These are phyloP conservation scores for Dactylonectria estremocensis DNA, from an alignment of 2,329 filamentous ascomycete species.

Conservation along the genomic window DNA sequence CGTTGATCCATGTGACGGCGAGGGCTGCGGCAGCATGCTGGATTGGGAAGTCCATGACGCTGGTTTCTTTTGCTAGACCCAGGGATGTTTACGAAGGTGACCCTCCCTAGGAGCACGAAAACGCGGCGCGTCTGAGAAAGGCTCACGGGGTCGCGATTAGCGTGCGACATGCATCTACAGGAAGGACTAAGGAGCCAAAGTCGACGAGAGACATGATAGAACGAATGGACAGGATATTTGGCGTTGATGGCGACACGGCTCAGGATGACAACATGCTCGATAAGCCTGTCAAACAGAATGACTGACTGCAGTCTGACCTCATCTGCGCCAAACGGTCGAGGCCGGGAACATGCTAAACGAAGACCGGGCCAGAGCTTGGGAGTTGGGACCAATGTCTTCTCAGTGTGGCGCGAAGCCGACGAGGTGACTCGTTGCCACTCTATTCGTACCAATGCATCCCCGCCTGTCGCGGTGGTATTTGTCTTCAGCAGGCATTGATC, in stretches of 20 bases:
- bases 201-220: constrained; percentile 1
- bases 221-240: constrained; percentile 2
- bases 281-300: constrained; percentile 3
- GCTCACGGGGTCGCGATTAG: constrained; percentile 49
- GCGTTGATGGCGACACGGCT: constrained; percentile 9
- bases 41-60: constrained; percentile 48
- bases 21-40: constrained; percentile 45
- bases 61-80: constrained; percentile 37
- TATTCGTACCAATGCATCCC: no score
- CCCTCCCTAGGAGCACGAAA: constrained; percentile 35
- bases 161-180: constrained; percentile 37
- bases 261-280: not conserved
- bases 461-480: constrained; percentile 25
- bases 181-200: constrained; percentile 21
- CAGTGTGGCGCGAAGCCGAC: constrained; percentile 30
- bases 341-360: constrained; percentile 16
- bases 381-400: constrained; percentile 29
- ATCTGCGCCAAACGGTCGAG: constrained; percentile 23
- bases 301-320: constrained; percentile 37
- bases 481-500: constrained; percentile 15
- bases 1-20: constrained; percentile 47
- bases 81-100: constrained; percentile 34
- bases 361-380: constrained; percentile 18
- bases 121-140: constrained; percentile 39
- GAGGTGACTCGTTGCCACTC: constrained; percentile 26